Conservation (phyloP, 768 basidiomycete species). For the Lactarius indigo region DNA sequence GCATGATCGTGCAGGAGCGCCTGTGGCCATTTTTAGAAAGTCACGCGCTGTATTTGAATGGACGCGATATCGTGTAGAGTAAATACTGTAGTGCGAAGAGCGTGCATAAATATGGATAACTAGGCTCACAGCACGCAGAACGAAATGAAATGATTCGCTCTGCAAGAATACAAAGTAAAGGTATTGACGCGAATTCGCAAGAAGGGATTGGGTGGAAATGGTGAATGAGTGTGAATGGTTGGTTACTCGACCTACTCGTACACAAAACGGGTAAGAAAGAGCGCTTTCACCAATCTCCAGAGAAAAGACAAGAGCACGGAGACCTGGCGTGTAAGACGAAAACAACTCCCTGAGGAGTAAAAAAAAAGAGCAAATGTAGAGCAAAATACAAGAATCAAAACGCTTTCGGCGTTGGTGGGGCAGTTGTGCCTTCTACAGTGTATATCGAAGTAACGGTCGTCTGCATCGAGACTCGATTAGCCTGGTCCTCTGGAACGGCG, state of each 20-base stretch:
- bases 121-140: slow-evolving; percentile 15
- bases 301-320: background rate
- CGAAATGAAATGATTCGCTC: slow-evolving; percentile 5
- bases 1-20: background rate
- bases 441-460: slow-evolving; percentile 12
- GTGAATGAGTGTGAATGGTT: background rate
- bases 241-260: slow-evolving; percentile 4
- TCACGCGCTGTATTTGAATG: background rate
- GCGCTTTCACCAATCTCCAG: slow-evolving; percentile 7
- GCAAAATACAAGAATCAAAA: slow-evolving; percentile 10
- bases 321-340: background rate
- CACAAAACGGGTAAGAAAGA: slow-evolving; percentile 4
- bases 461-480: slow-evolving; percentile 6
- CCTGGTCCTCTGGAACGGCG: background rate
- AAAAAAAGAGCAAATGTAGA: background rate
- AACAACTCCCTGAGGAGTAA: background rate
- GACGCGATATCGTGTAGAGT: background rate
- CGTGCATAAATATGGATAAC: slow-evolving; percentile 15
- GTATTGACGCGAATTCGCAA: slow-evolving; percentile 19
- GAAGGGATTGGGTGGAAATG: background rate
- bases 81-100: background rate
- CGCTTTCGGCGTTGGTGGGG: slow-evolving; percentile 18
- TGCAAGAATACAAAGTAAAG: slow-evolving; percentile 13
- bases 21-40: background rate
- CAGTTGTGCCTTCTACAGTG: background rate